phyloP scores from a whole-genome alignment of 352 stramenopile species.

The Saprolegnia parasitica region DNA sequence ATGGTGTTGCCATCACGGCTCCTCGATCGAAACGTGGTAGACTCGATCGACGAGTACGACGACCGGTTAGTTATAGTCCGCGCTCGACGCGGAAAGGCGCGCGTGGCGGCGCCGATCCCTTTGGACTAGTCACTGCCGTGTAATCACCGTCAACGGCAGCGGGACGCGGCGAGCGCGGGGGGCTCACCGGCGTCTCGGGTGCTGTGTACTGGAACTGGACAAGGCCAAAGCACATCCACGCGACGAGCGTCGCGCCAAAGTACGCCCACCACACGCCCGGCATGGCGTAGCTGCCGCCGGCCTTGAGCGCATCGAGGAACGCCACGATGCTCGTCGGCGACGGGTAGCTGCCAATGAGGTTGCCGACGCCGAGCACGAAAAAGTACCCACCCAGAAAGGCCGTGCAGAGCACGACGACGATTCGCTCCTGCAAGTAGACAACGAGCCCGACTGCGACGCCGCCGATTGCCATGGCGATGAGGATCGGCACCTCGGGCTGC shows the following conservation, averaged over 20 bases:
- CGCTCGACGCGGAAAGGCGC: background rate
- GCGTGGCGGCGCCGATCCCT: background rate
- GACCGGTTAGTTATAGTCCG: background rate
- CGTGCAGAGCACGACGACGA: constrained; percentile 19
- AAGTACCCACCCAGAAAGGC: constrained; percentile 22
- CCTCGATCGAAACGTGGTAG: too few species aligned
- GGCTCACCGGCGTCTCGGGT: background rate
- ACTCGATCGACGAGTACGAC: background rate
- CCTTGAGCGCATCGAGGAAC: background rate
- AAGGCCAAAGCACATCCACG: background rate
- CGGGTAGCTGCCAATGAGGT: constrained; percentile 22
- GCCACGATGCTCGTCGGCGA: constrained; percentile 10
- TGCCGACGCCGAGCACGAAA: constrained; percentile 21
- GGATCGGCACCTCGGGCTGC: constrained; percentile 20
- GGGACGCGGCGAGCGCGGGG: too few species aligned
- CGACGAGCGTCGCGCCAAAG: constrained; percentile 16
- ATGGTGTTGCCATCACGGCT: too few species aligned
- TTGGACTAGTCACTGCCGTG: background rate
- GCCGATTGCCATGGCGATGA: constrained; percentile 8
- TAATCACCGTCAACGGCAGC: background rate
- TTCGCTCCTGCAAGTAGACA: constrained; percentile 18
- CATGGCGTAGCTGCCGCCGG: background rate
- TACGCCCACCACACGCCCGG: constrained; percentile 19
- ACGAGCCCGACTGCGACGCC: constrained; percentile 1
- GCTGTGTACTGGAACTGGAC: constrained; percentile 15